Evolutionary conservation across 352 stramenopile genomes (phyloP).

Genomic region (Globisporangium solare): DNA sequence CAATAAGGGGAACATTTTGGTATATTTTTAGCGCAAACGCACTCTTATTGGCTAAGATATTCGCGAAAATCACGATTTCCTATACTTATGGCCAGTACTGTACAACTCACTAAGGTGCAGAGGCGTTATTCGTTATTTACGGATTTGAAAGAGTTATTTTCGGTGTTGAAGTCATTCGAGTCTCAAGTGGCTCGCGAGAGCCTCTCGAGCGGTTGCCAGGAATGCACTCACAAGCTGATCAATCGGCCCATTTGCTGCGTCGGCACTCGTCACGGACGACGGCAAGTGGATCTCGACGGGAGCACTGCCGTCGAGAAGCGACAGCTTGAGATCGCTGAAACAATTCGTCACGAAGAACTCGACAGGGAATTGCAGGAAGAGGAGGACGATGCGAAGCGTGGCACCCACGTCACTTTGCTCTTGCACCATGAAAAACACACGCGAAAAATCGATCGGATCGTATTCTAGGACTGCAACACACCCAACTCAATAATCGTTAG

Average conservation of each 20-base stretch:
- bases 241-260: not conserved
- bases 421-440: slow-evolving; percentile 45
- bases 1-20: no score
- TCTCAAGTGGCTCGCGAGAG: not conserved
- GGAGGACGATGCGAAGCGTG: slow-evolving; percentile 33
- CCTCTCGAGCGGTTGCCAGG: not conserved
- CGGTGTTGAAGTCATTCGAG: no score
- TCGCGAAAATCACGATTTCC: no score
- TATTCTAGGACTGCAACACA: slow-evolving; percentile 38
- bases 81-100: no score
- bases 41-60: no score
- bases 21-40: no score
- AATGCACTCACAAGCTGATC: slow-evolving; percentile 5
- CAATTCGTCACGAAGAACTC: slow-evolving; percentile 38
- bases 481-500: not conserved
- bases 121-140: no score
- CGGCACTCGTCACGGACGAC: not conserved
- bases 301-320: slow-evolving; percentile 21
- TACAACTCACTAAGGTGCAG: no score
- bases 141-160: no score
- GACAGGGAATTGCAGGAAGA: slow-evolving; percentile 31
- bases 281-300: slow-evolving; percentile 10
- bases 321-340: slow-evolving; percentile 31
- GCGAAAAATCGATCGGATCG: slow-evolving; percentile 43
- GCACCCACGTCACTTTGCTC: slow-evolving; percentile 30